Base-by-base conservation (phyloP, 2,329 filamentous ascomycete species). In the Alternaria metachromatica region DNA sequence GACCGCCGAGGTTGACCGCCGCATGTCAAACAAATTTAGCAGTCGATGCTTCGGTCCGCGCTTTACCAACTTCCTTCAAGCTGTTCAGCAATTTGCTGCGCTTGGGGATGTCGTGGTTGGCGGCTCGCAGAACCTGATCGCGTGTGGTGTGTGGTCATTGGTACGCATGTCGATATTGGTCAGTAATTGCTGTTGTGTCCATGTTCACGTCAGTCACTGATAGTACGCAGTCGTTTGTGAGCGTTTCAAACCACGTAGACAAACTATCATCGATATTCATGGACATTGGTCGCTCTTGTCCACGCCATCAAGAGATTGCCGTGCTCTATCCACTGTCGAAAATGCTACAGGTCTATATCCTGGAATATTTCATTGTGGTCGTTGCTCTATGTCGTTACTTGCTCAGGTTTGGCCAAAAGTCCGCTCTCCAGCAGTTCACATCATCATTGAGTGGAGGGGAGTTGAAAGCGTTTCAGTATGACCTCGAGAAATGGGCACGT, bases 101-200 rank as follows among this genome's bases (percentile, higher is more conserved):
- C 63, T 84, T n/a, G 82, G 82, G 6, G 80, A 81, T 68, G 70
- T 80, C 8, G 46, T 82, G 1, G 33, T 84, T 15, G 82, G 83
- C 0, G 82, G 80, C 1, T 80, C 80, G 0, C 83, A 85, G 66
- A 84, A 84, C 44, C 46, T 84, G 0, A 71, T 84, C 8, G 82
- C 82, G 0, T 82, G 80, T 59, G 77, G 82, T 12, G 81, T 85
- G 0, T 85, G 82, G 84, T 76, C 81, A 0, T 58, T 83, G 2
- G 81, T 84, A 9, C 77, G 82, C 46, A 78, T 81, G 64, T 78
- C 81, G 2, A 71, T 85, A 20, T 62, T 82, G 46, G 81, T 85
- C 41, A 33, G 79, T 76, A 5, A 45, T 4, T 33, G 28, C 7
- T 30, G 4, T 49, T 44, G 2, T 20, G 20, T 56, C 79, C 76